A percentile compares a stretch with the other conserved stretches of the same genome.
These are phyloP conservation scores for Sarcocystis neurona DNA, from an alignment of 169 alveolate species.

Conservation along the genomic window DNA sequence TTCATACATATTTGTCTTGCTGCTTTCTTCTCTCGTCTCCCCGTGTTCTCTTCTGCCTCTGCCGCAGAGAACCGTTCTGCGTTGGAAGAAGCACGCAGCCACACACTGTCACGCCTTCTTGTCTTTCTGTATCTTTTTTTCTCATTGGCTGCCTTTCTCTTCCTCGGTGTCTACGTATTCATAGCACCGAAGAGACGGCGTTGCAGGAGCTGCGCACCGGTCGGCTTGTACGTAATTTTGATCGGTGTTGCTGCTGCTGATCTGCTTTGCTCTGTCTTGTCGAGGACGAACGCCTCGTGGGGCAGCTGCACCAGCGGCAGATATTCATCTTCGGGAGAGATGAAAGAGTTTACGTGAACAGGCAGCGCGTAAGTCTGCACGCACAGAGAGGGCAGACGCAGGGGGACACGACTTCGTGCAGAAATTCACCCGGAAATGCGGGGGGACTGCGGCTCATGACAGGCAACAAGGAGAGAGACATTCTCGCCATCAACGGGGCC, in stretches of 20 bases:
- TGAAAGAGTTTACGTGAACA: background rate
- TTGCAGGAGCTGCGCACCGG: background rate
- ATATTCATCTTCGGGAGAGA: conserved; percentile 8
- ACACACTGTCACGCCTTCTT: too few species aligned
- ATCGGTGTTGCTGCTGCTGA: background rate
- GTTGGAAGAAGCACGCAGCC: too few species aligned
- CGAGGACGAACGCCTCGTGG: background rate
- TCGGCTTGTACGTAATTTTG: background rate
- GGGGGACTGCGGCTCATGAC: too few species aligned
- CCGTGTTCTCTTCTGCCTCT: too few species aligned
- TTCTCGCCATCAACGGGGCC: too few species aligned
- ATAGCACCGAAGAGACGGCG: background rate
- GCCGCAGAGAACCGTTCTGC: too few species aligned
- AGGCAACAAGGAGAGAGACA: too few species aligned
- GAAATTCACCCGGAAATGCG: background rate
- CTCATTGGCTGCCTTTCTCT: background rate
- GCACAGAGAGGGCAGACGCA: background rate
- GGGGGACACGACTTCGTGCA: background rate
- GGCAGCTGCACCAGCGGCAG: conserved; percentile 16
- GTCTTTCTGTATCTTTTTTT: background rate
- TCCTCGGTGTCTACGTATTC: background rate
- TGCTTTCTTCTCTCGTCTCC: too few species aligned
- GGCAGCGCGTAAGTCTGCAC: background rate
- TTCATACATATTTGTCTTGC: too few species aligned
- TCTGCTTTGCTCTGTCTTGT: background rate